These are phyloP conservation scores for Hippophae rhamnoides DNA, from an alignment of 306 rosid genomes.

Conservation along the genomic window DNA sequence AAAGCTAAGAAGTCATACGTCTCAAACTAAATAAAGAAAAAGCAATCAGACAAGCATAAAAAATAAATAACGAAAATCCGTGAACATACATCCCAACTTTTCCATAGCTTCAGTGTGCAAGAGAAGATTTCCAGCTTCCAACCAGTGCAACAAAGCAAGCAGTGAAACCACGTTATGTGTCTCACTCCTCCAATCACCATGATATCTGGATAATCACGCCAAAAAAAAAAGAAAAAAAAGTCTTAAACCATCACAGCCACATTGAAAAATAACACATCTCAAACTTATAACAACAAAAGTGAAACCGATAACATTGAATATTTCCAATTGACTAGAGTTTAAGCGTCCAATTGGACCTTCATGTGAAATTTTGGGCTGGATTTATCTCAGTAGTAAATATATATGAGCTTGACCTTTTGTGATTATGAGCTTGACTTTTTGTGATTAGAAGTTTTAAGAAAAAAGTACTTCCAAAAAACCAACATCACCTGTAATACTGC, in stretches of 20 bases:
- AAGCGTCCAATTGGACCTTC: no score
- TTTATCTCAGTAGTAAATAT: no score
- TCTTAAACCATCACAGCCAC: not conserved
- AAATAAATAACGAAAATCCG: no score
- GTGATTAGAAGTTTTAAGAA: no score
- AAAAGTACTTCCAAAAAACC: not conserved
- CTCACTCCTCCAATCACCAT: constrained; percentile 91
- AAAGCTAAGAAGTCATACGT: no score
- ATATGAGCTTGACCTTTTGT: no score
- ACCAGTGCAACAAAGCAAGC: constrained; percentile 85
- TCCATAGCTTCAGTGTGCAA: constrained; percentile 68
- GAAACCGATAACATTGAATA: not conserved
- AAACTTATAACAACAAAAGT: not conserved
- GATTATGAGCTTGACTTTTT: no score
- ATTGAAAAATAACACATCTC: no score
- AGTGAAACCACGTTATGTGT: constrained; percentile 78
- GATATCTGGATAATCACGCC: constrained; percentile 39
- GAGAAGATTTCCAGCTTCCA: constrained; percentile 76
- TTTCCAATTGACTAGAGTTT: no score
- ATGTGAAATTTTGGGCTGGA: no score
- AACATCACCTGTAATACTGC: constrained; percentile 53
- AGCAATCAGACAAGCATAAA: no score
- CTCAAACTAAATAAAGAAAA: no score
- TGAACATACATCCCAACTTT: constrained; percentile 35
- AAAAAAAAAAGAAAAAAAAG: not conserved